Percentiles rank a stretch among this genome's conserved stretches.
These are phyloP conservation scores for Eleusine indica DNA, from an alignment of 176 grass and related monocot species.

Conservation along the genomic window DNA sequence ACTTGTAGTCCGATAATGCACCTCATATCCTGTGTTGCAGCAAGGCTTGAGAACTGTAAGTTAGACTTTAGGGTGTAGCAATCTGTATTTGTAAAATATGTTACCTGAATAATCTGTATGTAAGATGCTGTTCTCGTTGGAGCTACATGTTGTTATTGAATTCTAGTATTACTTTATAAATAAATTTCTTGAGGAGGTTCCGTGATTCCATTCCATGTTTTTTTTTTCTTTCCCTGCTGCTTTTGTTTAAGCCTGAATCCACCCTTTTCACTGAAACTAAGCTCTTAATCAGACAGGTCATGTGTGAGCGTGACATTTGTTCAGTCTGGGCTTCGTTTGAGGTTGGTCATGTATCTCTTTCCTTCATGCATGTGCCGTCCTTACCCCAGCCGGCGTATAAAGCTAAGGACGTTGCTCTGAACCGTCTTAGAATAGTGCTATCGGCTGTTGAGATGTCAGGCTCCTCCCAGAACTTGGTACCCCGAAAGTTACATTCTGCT, in stretches of 20 bases:
- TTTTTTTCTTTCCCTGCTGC: not conserved
- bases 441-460: slow-evolving; percentile 42
- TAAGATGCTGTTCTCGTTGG: slow-evolving; percentile 31
- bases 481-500: slow-evolving; percentile 5
- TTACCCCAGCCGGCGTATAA: slow-evolving; percentile 24
- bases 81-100: slow-evolving; percentile 57
- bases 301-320: slow-evolving; percentile 21
- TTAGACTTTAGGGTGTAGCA: slow-evolving; percentile 22
- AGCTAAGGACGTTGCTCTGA: slow-evolving; percentile 35
- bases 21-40: slow-evolving; percentile 4
- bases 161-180: slow-evolving; percentile 43
- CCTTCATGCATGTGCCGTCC: slow-evolving; percentile 50
- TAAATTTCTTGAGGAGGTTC: slow-evolving; percentile 7
- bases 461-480: slow-evolving; percentile 38
- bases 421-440: slow-evolving; percentile 28
- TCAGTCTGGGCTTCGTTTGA: slow-evolving; percentile 10
- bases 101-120: slow-evolving; percentile 60
- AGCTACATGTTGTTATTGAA: slow-evolving; percentile 32
- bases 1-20: slow-evolving; percentile 45
- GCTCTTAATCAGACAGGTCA: slow-evolving; percentile 13
- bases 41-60: slow-evolving; percentile 30
- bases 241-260: not conserved
- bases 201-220: slow-evolving; percentile 8
- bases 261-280: not conserved
- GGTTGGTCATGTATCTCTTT: slow-evolving; percentile 53